Conservation (phyloP, 306 rosid genomes). For the Elaeagnus macrophylla region DNA sequence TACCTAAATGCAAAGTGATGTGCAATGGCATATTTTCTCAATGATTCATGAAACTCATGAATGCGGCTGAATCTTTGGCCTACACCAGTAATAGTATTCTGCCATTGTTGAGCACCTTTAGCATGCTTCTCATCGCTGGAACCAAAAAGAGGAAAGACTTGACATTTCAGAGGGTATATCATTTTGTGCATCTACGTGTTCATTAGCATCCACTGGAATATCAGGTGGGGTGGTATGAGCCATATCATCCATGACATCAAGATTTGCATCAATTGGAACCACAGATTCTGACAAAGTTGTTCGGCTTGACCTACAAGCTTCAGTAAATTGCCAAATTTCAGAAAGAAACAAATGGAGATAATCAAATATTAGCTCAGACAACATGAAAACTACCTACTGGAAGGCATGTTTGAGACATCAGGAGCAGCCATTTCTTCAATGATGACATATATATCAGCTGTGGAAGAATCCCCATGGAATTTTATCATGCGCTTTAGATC, state of each 20-base stretch:
- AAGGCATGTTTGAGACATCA: conserved; percentile 73
- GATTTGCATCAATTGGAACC: conserved; percentile 41
- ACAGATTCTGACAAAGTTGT: conserved; percentile 88
- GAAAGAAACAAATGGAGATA: conserved; percentile 16
- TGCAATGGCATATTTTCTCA: conserved; percentile 96
- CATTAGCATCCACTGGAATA: conserved; percentile 36
- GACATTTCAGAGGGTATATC: conserved; percentile 36
- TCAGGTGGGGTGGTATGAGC: conserved; percentile 33
- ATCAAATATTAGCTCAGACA: conserved; percentile 20
- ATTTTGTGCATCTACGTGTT: conserved; percentile 39
- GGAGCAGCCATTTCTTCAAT: conserved; percentile 49
- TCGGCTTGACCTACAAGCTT: conserved; percentile 80
- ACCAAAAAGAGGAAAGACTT: conserved; percentile 33
- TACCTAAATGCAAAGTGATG: conserved; percentile 90
- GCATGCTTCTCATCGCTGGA: conserved; percentile 49
- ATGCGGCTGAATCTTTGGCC: conserved; percentile 90
- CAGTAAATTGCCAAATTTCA: conserved; percentile 21
- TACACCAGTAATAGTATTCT: conserved; percentile 85
- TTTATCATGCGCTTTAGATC: conserved; percentile 86
- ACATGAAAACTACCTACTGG: conserved; percentile 78
- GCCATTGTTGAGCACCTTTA: conserved; percentile 90
- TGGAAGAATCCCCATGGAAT: conserved; percentile 53
- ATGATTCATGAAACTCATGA: conserved; percentile 79
- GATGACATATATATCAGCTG: conserved; percentile 55
- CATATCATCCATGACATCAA: conserved; percentile 25